Conservation (phyloP, 768 basidiomycete species). For the Suillus decipiens region DNA sequence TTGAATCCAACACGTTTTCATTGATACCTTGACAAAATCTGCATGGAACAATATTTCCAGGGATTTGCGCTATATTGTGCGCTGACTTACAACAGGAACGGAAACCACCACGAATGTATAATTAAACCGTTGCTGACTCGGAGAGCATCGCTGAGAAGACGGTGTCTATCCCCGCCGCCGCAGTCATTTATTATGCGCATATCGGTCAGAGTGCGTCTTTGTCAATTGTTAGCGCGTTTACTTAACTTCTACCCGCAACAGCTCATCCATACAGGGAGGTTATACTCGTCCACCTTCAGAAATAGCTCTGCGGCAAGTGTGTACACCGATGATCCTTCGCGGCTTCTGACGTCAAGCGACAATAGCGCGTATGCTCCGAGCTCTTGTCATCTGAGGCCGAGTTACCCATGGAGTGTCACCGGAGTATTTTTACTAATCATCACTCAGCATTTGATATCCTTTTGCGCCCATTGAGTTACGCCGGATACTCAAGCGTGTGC, state of each 20-base stretch:
- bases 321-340: background rate
- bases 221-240: background rate
- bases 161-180: background rate
- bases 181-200: background rate
- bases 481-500: background rate
- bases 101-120: too few species aligned
- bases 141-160: background rate
- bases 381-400: background rate
- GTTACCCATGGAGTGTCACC: background rate
- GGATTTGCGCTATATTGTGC: background rate
- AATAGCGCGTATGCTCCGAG: background rate
- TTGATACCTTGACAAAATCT: background rate
- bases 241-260: background rate
- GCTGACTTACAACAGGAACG: background rate
- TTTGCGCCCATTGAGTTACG: background rate
- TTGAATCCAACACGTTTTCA: background rate
- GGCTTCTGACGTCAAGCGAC: background rate
- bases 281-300: background rate
- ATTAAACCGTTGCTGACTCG: background rate
- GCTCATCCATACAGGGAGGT: background rate
- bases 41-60: background rate
- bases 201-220: background rate
- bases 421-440: background rate
- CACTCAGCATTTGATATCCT: background rate
- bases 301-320: background rate